These are phyloP conservation scores for Piper longum DNA, from an alignment of 164 flowering plant species.

Conservation along the genomic window DNA sequence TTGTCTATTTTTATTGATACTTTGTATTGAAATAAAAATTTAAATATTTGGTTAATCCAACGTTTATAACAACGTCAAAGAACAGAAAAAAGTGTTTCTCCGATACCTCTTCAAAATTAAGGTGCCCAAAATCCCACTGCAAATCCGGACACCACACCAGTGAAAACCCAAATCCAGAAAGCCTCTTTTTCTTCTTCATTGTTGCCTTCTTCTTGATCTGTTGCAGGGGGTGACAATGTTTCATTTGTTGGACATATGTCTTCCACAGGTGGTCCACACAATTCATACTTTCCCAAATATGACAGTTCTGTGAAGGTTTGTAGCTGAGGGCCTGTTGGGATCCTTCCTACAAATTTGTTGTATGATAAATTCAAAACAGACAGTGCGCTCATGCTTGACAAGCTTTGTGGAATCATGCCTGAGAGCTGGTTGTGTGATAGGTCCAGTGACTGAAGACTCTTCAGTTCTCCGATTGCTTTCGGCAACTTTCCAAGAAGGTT, in stretches of 20 bases:
- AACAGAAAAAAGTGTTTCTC: too few species aligned
- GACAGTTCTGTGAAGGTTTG: neutral
- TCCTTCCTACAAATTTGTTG: conserved; percentile 18
- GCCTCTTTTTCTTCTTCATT: neutral
- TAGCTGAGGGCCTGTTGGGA: conserved; percentile 10
- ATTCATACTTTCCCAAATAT: neutral
- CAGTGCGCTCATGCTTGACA: conserved; percentile 9
- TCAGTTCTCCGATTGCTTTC: conserved; percentile 12
- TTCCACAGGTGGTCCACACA: neutral
- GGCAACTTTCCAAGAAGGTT: too few species aligned
- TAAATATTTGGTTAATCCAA: too few species aligned
- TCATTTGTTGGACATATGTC: neutral
- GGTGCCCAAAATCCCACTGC: neutral
- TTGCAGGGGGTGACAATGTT: neutral
- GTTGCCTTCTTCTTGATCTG: neutral
- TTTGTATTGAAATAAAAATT: too few species aligned
- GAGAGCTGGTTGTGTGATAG: conserved; percentile 21
- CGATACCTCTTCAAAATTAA: too few species aligned
- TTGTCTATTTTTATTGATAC: too few species aligned
- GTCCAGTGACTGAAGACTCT: conserved; percentile 11
- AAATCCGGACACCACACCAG: neutral
- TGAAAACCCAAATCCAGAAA: neutral
- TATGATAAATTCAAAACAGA: conserved; percentile 19
- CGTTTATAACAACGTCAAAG: too few species aligned
- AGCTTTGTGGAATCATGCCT: conserved; percentile 15